Conservation (phyloP, 768 basidiomycete genomes). For the Macrolepiota albuminosa region DNA sequence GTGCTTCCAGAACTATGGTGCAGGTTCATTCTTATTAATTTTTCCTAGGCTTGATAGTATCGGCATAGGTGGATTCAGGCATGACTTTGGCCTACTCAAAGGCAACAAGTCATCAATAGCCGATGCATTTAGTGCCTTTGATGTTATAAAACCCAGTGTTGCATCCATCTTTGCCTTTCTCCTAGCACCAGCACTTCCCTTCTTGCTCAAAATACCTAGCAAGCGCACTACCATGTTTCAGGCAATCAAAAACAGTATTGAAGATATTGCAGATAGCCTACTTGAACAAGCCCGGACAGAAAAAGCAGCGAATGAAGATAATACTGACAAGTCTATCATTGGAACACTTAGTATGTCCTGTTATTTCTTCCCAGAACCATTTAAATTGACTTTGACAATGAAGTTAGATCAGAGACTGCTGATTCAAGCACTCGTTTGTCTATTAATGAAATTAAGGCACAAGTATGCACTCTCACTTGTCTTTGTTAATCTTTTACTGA, state of each 20-base stretch:
- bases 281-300: constrained; percentile 22
- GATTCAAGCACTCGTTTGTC: constrained; percentile 24
- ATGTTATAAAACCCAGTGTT: constrained; percentile 14
- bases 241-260: constrained; percentile 21
- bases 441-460: constrained; percentile 37
- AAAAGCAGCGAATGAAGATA: constrained; percentile 12
- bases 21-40: neutral
- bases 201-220: constrained; percentile 23
- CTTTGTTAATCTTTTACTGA: neutral
- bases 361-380: neutral
- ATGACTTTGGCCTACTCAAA: constrained; percentile 42
- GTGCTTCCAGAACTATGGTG: constrained; percentile 2
- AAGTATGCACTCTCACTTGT: constrained; percentile 17
- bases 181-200: constrained; percentile 22
- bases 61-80: constrained; percentile 46
- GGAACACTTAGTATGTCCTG: constrained; percentile 17
- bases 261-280: constrained; percentile 24
- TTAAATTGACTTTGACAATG: neutral
- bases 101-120: constrained; percentile 31
- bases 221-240: constrained; percentile 16
- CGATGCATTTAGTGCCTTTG: constrained; percentile 26
- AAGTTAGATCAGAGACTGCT: constrained; percentile 31
- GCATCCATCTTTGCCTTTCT: constrained; percentile 12
- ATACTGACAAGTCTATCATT: constrained; percentile 21
- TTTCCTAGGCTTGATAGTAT: constrained; percentile 39